These are phyloP conservation scores for Brassica incana DNA, from an alignment of 345 rosid genomes.

Conservation along the genomic window DNA sequence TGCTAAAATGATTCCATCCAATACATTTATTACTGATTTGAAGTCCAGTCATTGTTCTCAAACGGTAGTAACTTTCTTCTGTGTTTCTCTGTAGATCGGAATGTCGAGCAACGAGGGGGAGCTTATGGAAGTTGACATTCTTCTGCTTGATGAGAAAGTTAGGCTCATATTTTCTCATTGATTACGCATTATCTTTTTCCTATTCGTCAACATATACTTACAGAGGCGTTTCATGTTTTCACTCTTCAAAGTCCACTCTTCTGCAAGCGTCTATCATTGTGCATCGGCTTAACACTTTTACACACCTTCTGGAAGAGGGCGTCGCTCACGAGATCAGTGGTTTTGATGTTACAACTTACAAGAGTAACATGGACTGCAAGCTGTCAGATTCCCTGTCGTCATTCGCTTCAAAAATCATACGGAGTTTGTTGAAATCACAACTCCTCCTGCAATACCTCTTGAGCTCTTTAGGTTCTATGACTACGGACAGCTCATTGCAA, in stretches of 20 bases:
- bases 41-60: neutral
- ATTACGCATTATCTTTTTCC: neutral
- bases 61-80: neutral
- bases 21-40: too few species aligned
- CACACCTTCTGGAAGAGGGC: neutral
- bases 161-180: neutral
- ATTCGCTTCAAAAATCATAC: neutral
- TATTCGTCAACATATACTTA: neutral
- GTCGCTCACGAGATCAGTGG: too few species aligned
- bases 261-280: too few species aligned
- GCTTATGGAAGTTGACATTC: neutral
- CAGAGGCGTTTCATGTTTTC: neutral
- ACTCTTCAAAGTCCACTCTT: neutral
- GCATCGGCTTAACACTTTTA: neutral
- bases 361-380: neutral
- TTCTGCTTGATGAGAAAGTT: neutral
- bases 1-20: too few species aligned
- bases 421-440: neutral
- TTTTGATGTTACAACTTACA: neutral
- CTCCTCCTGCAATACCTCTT: neutral
- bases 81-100: neutral
- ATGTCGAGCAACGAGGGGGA: neutral
- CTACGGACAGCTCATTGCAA: neutral
- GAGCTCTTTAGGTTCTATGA: neutral
- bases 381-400: neutral